These are phyloP conservation scores for Aspergillus sp. DNA, from an alignment of 2,329 filamentous ascomycete genomes.

Conservation along the genomic window DNA sequence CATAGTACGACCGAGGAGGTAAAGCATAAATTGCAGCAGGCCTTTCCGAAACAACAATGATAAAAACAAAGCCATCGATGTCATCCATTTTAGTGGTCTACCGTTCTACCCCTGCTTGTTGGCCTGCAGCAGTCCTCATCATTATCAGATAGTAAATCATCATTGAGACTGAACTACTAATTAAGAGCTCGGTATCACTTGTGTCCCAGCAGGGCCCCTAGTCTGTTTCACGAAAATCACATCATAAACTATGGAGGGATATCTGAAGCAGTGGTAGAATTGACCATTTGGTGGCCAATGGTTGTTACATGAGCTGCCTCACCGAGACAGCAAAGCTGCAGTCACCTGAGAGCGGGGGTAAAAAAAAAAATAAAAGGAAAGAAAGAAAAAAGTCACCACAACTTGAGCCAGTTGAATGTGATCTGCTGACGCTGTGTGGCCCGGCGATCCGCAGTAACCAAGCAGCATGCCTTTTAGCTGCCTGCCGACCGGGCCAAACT, in stretches of 20 bases:
- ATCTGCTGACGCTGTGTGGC: constrained; percentile 12
- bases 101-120: neutral
- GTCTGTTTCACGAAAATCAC: neutral
- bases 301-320: neutral
- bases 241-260: neutral
- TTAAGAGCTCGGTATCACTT: neutral
- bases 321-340: neutral
- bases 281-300: neutral
- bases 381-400: neutral
- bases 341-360: constrained; percentile 8
- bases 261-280: neutral
- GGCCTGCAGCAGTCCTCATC: neutral
- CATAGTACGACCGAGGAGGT: no score
- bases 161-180: neutral
- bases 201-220: neutral
- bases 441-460: constrained; percentile 7
- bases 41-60: no score
- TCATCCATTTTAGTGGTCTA: neutral
- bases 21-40: no score
- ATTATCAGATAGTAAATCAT: neutral
- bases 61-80: neutral
- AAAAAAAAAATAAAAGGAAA: no score
- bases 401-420: neutral
- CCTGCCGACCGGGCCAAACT: constrained; percentile 8
- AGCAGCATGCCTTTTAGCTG: neutral